Base-by-base conservation (phyloP, 768 basidiomycete species). In the Suillus paluster region DNA sequence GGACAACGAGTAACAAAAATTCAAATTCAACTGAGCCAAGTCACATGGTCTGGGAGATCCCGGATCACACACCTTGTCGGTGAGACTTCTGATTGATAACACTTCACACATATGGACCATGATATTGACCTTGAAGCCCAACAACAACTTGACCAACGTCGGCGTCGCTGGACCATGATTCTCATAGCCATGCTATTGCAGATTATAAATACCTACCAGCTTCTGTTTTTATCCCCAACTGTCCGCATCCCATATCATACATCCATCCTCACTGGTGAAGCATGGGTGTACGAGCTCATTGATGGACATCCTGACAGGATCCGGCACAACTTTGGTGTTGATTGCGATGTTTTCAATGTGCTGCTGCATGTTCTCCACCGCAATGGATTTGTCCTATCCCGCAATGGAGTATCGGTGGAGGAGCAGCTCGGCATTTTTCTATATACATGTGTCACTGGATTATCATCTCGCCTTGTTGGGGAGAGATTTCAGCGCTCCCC, bases 201-300 rank as follows among this genome's bases (percentile, higher is more conserved):
- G 17, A 41, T 41, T 41, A 41, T 41, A 15, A 41, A 41, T 15
- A 41, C 39, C 39, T 48, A 46, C 12, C 5, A 46, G 23, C 23
- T 46, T 5, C 7, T 46, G 23, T 46, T 23, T 4, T 23, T 25
- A 25, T 15, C 23, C 8, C 0, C 41, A 55, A n/a, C 2, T 10
- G n/a, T 19, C 19, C 3, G 8, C 7, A 53, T 60, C 4, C 60
- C 56, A 2, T 70, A 72, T 38, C 70, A 72, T 23, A 72, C 67
- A 6, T 73, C 70, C 33, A 58, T 60, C 30, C 64, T 74, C 8
- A 64, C 64, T 3, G 69, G 73, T 25, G 42, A 66, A 45, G 64
- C 30, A 4, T 74, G 70, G 68, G 62, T 73, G 5, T 33, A 56
- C 4, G 67, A 73, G 41, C 62, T 73, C 0, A 56, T 70, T 4